Percentiles rank a stretch among this genome's conserved stretches.
phyloP scores from a whole-genome alignment of 176 grass and related monocot genomes.

The Zoysia pacifica region DNA sequence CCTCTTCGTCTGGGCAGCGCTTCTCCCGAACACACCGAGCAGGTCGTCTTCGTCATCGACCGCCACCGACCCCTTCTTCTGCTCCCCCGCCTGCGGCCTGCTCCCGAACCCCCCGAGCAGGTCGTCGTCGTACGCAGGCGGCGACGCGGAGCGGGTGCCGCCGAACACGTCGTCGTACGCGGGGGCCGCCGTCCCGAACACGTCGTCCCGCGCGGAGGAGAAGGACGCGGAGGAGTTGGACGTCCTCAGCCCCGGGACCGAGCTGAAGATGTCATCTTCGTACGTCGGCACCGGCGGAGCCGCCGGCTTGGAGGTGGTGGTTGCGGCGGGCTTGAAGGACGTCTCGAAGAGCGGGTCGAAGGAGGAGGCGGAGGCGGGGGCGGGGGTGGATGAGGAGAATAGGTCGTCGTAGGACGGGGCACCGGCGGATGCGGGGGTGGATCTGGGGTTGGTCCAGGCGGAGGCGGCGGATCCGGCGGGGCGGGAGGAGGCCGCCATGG shows the following conservation, averaged over 20 bases:
- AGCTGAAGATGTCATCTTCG: constrained; percentile 60
- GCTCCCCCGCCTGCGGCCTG: constrained; percentile 11
- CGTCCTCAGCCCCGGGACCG: constrained; percentile 32
- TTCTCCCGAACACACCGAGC: constrained; percentile 27
- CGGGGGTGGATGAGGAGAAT: constrained; percentile 35
- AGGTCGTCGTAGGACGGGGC: constrained; percentile 55
- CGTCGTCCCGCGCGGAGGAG: constrained; percentile 32
- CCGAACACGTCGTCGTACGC: constrained; percentile 71
- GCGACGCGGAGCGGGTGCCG: constrained; percentile 19
- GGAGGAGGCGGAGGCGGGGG: constrained; percentile 24
- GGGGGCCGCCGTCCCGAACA: constrained; percentile 49
- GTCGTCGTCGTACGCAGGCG: constrained; percentile 66
- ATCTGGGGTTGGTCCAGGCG: constrained; percentile 52
- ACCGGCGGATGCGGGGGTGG: constrained; percentile 21
- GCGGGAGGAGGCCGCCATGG: constrained; percentile 56
- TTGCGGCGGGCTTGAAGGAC: constrained; percentile 36
- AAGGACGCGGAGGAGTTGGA: constrained; percentile 30
- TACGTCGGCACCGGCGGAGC: constrained; percentile 24
- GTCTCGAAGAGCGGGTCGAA: constrained; percentile 52
- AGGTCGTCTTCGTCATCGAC: constrained; percentile 31
- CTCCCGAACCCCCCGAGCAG: constrained; percentile 64
- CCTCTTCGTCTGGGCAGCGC: constrained; percentile 18
- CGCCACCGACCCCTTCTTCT: constrained; percentile 39
- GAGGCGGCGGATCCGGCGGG: constrained; percentile 22
- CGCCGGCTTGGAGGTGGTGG: constrained; percentile 23